phyloP scores from a whole-genome alignment of 345 rosid genomes.

The Sisymbrium irio region DNA sequence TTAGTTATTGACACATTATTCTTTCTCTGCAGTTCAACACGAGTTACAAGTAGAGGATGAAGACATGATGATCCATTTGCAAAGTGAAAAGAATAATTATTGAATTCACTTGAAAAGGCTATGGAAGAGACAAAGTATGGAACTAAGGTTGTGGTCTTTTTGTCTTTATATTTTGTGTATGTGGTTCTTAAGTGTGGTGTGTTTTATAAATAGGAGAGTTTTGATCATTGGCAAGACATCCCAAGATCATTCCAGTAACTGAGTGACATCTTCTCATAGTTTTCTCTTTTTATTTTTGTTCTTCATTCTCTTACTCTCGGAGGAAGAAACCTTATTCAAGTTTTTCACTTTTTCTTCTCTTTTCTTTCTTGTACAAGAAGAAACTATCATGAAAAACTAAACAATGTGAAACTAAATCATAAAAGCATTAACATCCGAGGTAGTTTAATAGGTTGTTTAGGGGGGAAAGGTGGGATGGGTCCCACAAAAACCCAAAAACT shows the following conservation, averaged over 20 bases:
- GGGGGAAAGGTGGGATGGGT: no score
- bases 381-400: not conserved
- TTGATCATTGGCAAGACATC: not conserved
- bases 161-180: not conserved
- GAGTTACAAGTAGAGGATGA: not conserved
- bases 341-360: not conserved
- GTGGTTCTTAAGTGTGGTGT: not conserved
- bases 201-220: not conserved
- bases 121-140: no score
- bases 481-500: no score
- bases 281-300: not conserved
- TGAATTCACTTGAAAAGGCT: not conserved
- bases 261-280: not conserved
- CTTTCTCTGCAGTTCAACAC: not conserved
- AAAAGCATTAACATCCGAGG: no score
- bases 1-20: not conserved
- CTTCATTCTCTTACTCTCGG: not conserved
- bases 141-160: no score
- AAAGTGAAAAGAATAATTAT: not conserved
- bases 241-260: not conserved
- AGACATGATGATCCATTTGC: not conserved
- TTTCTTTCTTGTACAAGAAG: not conserved
- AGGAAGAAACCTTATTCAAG: not conserved
- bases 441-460: no score
- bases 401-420: no score